Base-by-base conservation (phyloP, 1,284 basidiomycete species). In the Ganoderma lingzhi region DNA sequence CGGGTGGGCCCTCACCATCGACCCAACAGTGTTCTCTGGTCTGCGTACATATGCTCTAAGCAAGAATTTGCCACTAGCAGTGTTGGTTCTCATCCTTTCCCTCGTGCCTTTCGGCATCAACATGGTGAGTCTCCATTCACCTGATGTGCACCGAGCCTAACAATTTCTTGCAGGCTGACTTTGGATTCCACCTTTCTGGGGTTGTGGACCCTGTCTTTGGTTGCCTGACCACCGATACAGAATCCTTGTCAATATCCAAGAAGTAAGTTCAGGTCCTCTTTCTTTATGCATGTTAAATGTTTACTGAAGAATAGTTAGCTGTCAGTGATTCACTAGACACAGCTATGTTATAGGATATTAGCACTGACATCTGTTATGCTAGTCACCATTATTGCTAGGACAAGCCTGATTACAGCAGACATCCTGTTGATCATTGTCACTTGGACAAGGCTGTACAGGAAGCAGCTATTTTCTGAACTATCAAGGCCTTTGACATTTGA, bases 91-190 rank as follows among this genome's bases (percentile, higher is more conserved):
- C 19, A 12, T 53, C 30, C 62, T 53, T 39, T 63, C 62, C n/a
- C 3, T 63, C 48, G 62, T 53, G 17, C 62, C 62, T 15, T 63
- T 53, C 35, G 44, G 62, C 3, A 32, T 53, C 32, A 53, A 63
- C 35, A 53, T 63, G 32, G 62, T 63, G 12, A 2, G 62, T 39
- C 6, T 14, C 12, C 4, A 15, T n/a, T n/a, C 19, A 15, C 10
- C 39, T 28, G 23, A 23, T 23, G 23, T 23, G 23, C 23, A 23
- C 23, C 23, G 23, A n/a, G 6, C 2, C 51, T 12, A 15, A 12
- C 28, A 14, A 3, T 28, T 9, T 8, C n/a, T 19, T 61, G 41
- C 8, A 61, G 59, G 59, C 59, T n/a, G 59, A 41, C 23, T 61
- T 41, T n/a, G 59, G 39, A 23, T 41, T 41, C 39, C 28, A n/a